These are phyloP conservation scores for Metahyphopichia silvanorum DNA, from an alignment of 805 yeast genomes.

Conservation along the genomic window DNA sequence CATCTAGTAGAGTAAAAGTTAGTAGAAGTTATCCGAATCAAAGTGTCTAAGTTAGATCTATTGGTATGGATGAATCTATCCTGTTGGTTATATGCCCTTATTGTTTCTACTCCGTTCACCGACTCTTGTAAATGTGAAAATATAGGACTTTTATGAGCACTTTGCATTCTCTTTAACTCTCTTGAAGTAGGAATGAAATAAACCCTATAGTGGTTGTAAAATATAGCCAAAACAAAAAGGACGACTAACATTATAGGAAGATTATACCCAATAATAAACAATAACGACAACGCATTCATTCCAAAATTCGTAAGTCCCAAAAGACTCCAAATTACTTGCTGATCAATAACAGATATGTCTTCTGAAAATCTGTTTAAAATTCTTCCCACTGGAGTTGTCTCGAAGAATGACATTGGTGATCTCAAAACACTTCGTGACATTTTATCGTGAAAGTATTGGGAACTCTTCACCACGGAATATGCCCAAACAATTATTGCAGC, in stretches of 20 bases:
- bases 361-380: conserved; percentile 38
- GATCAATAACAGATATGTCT: conserved; percentile 31
- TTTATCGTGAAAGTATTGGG: conserved; percentile 31
- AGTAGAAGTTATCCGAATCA: conserved; percentile 18
- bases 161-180: conserved; percentile 29
- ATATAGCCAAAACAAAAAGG: conserved; percentile 18
- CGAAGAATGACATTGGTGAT: conserved; percentile 41
- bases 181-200: conserved; percentile 33
- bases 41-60: conserved; percentile 20
- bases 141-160: conserved; percentile 29
- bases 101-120: conserved; percentile 33
- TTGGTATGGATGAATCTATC: conserved; percentile 26
- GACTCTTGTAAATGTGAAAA: conserved; percentile 37
- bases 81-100: conserved; percentile 27
- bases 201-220: conserved; percentile 29
- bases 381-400: conserved; percentile 40
- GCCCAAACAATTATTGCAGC: conserved; percentile 30
- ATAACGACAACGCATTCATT: conserved; percentile 23
- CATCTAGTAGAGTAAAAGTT: conserved; percentile 27
- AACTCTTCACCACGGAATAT: conserved; percentile 26
- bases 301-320: conserved; percentile 18
- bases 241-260: conserved; percentile 32
- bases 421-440: conserved; percentile 33
- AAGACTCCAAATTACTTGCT: conserved; percentile 29
- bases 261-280: conserved; percentile 27